Evolutionary conservation across 2,329 filamentous ascomycete species (phyloP).

Genomic region (Pseudogymnoascus sp.): DNA sequence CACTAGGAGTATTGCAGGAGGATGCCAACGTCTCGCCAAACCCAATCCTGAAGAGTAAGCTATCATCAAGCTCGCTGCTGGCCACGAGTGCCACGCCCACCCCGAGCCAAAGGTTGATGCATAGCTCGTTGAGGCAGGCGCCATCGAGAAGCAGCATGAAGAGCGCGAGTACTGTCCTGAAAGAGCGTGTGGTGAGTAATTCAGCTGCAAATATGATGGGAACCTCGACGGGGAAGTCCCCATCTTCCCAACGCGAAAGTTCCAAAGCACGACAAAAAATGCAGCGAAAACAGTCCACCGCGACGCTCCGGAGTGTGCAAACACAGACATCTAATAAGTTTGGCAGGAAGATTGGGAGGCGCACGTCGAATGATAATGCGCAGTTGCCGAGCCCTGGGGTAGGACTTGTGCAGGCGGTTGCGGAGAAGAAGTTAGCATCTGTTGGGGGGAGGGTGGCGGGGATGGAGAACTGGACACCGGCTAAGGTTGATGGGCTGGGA

Average conservation of each 20-base stretch:
- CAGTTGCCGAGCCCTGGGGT: conserved; percentile 21
- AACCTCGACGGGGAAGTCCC: conserved; percentile 10
- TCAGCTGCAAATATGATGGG: not conserved
- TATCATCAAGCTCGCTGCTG: conserved; percentile 18
- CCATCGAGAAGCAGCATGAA: not conserved
- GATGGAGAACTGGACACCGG: conserved; percentile 13
- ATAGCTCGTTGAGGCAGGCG: not conserved
- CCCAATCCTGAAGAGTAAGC: conserved; percentile 23
- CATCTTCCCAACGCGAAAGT: conserved; percentile 12
- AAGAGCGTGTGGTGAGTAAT: not conserved
- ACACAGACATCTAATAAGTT: conserved; percentile 20
- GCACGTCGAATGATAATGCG: conserved; percentile 4
- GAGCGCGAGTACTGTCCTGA: not conserved
- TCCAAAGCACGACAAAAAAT: conserved; percentile 18
- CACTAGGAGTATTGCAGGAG: conserved; percentile 20
- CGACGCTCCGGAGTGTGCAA: conserved; percentile 20
- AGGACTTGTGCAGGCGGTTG: conserved; percentile 17
- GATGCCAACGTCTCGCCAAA: conserved; percentile 13
- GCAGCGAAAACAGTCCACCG: conserved; percentile 17
- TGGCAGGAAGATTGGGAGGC: conserved; percentile 17
- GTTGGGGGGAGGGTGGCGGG: not conserved
- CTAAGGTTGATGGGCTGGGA: conserved; percentile 18
- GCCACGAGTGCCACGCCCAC: not conserved
- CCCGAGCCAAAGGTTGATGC: not conserved
- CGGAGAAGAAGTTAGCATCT: conserved; percentile 27